Evolutionary conservation across 306 rosid species (phyloP), one percentile per base, ranked within the genome.

Genomic region (Fagus sylvatica): DNA sequence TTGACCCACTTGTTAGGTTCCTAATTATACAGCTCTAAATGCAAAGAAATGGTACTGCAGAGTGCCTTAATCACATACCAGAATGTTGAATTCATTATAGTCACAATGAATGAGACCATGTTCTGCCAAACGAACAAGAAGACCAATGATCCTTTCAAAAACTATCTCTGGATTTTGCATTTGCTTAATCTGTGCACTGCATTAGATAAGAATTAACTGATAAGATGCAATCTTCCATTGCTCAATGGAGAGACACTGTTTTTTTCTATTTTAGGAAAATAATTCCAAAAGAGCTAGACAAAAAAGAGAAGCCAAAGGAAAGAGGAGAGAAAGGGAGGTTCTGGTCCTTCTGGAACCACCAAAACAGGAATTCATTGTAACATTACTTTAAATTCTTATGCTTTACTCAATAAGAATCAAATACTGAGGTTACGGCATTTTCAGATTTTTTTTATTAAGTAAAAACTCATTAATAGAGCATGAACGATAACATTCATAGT

Each of bases 51-150:
- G 39, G 49, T 22, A 28, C 39, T 41, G 64, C 7, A 68, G 46
- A 51, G 46, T 60, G 66, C 82, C 53, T 77, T 12, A 42, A 68
- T 60, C 54, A 55, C 82, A 71, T 89, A 94, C 98, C 97, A 94
- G 88, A 79, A 94, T 88, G 84, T 94, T 94, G 80, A 94, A 94
- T 73, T 94, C 95, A 74, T 92, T 94, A 76, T 90, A 92, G 87
- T 92, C 98, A 34, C 98, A 94, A 75, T 94, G 98, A 79, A 94
- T 94, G 78, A 94, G 93, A 75, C 98, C 97, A 69, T 92, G 89
- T 66, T 94, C 97, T 10, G 98, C 98, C 61, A 92, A 80, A 72
- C 91, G 90, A 85, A 92, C 87, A 76, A 92, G 88, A 60, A 88
- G 76, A 61, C 92, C 93, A 74, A 92, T 55, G 79, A 92, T 90